Conservation (phyloP, 2,329 filamentous ascomycete genomes). For the Torrubiellomyces zombiae region DNA sequence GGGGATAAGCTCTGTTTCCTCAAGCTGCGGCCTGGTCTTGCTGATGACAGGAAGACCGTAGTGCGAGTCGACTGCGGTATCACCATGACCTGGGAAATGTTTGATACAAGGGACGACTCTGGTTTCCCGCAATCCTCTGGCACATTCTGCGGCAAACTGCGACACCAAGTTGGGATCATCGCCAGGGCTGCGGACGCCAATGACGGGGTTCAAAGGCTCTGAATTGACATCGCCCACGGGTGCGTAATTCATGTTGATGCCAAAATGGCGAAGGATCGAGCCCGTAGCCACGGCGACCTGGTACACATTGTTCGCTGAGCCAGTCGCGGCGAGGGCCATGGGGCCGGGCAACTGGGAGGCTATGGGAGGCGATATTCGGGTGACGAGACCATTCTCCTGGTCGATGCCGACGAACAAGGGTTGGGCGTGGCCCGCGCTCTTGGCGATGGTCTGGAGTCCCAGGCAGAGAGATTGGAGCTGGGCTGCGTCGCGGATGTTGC, state of each 20-base stretch:
- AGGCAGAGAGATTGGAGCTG: constrained; percentile 9
- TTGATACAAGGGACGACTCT: constrained; percentile 10
- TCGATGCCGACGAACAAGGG: constrained; percentile 12
- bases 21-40: constrained; percentile 8
- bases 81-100: constrained; percentile 12
- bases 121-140: constrained; percentile 7
- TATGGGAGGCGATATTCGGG: constrained; percentile 10
- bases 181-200: constrained; percentile 11
- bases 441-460: constrained; percentile 9
- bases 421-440: constrained; percentile 9
- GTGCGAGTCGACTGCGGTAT: constrained; percentile 12
- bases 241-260: constrained; percentile 14
- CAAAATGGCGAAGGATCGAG: constrained; percentile 9
- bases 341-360: constrained; percentile 10
- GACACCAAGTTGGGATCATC: constrained; percentile 8
- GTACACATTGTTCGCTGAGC: constrained; percentile 5
- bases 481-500: constrained; percentile 8
- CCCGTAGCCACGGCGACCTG: constrained; percentile 8
- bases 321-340: constrained; percentile 10
- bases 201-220: constrained; percentile 12
- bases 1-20: constrained; percentile 9
- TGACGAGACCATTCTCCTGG: constrained; percentile 12
- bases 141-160: constrained; percentile 7
- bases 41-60: constrained; percentile 10
- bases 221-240: constrained; percentile 12